Base-by-base conservation (phyloP, 306 rosid species). In the Biancaea sappan region DNA sequence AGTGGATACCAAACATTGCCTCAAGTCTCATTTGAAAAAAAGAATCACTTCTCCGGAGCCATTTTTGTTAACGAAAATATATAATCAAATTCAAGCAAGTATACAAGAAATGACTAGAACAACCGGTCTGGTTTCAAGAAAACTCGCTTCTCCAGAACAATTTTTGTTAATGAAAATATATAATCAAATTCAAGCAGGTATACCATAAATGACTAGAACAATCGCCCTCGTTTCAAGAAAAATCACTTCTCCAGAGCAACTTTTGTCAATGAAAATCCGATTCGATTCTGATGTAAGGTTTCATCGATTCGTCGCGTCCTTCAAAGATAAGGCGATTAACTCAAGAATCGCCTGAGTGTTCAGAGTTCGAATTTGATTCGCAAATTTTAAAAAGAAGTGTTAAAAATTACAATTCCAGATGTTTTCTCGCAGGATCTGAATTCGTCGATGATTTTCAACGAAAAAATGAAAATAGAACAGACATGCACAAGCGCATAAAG, bases 91-190 rank as follows among this genome's bases (percentile, higher is more conserved):
- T 51, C 46, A 71, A 71, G 48, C 44, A 19, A 60, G 14, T 32
- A 60, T 32, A n/a, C n/a, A 4, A 18, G 47, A 35, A 35, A 62
- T 38, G 19, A 38, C 11, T 11, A 40, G 32, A 41, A 63, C 21
- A 66, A 34, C 4, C 47, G 40, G 48, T 76, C 25, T 21, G 21
- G 9, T 8, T 32, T 52, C 29, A 62, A 35, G 46, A 77, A 41
- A 46, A 58, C 16, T 32, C 11, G 43, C 25, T 11, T 61, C 34
- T 77, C 58, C 62, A 22, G 3, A 52, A 47, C 52, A 67, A 73
- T 19, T 54, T 10, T n/a, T n/a, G 19, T 18, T 51, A 41, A 34
- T n/a, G n/a, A n/a, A n/a, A n/a, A n/a, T n/a, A n/a, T n/a, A 50
- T 34, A 38, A 54, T 0, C 41, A 65, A 63, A 8, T 41, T 51